A percentile compares a stretch with the other conserved stretches of the same genome.
Conservation (phyloP, 164 flowering plant species). For the Annona cherimola region DNA sequence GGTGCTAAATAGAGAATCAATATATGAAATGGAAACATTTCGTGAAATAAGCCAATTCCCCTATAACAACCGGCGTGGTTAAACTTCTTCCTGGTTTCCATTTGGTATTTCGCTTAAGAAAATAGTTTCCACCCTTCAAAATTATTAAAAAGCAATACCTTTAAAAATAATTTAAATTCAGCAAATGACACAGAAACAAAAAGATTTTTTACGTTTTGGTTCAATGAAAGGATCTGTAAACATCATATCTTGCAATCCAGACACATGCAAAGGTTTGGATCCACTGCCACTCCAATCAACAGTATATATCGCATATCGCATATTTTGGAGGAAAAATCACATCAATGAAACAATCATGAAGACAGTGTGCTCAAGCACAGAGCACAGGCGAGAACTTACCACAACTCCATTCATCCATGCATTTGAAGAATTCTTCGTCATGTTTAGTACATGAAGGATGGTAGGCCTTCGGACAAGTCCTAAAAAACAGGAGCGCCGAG, state of each 20-base stretch:
- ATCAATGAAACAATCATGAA: not conserved
- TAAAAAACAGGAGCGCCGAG: constrained; percentile 14
- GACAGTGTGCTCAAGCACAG: too few relatives aligned
- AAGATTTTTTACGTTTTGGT: too few relatives aligned
- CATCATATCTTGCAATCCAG: too few relatives aligned
- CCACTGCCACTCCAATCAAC: too few relatives aligned
- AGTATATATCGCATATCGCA: too few relatives aligned
- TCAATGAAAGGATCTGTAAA: too few relatives aligned
- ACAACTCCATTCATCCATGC: constrained; percentile 89
- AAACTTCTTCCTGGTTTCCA: not conserved
- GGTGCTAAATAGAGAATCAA: not conserved
- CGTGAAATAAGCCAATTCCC: not conserved
- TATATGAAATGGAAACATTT: not conserved
- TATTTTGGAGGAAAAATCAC: not conserved
- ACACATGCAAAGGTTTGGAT: too few relatives aligned
- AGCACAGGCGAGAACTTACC: constrained; percentile 40
- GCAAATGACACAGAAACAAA: too few relatives aligned
- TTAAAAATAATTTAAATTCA: too few relatives aligned
- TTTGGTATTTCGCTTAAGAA: not conserved
- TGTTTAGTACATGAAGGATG: constrained; percentile 86
- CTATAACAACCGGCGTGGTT: too few relatives aligned
- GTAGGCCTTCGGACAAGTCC: constrained; percentile 95
- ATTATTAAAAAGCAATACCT: too few relatives aligned
- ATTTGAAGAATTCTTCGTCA: constrained; percentile 75
- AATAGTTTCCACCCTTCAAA: too few relatives aligned